Percentiles rank a stretch among this genome's conserved stretches.
Evolutionary conservation across 345 rosid genomes (phyloP).

Genomic region (Raphanus raphanistrum): DNA sequence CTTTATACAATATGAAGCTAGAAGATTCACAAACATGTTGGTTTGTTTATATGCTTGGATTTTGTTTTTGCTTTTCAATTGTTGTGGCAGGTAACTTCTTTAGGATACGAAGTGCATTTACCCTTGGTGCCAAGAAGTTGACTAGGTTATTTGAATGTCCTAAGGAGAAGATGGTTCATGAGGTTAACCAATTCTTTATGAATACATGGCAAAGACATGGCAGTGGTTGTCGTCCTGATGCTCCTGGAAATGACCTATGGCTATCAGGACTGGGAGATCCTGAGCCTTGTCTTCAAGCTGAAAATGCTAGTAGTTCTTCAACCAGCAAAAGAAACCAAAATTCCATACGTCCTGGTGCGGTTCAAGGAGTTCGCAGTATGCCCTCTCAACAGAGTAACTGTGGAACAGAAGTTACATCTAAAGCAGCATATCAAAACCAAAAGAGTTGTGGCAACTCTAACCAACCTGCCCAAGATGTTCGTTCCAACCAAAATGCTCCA

Average conservation of each 20-base stretch:
- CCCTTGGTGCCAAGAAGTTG: constrained; percentile 93
- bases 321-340: constrained; percentile 46
- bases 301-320: constrained; percentile 44
- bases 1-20: constrained; percentile 11
- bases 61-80: constrained; percentile 17
- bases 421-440: constrained; percentile 48
- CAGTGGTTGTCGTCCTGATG: constrained; percentile 87
- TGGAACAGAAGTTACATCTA: constrained; percentile 46
- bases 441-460: constrained; percentile 46
- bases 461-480: constrained; percentile 46
- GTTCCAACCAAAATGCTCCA: constrained; percentile 46
- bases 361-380: constrained; percentile 38
- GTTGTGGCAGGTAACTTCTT: constrained; percentile 85
- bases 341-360: constrained; percentile 41
- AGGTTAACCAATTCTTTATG: constrained; percentile 80
- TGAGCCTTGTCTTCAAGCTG: constrained; percentile 45
- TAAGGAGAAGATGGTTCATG: constrained; percentile 62
- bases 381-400: constrained; percentile 45
- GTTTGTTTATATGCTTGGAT: constrained; percentile 12
- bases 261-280: constrained; percentile 44
- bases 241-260: constrained; percentile 60
- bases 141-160: constrained; percentile 85
- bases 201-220: constrained; percentile 99
- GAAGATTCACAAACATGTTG: constrained; percentile 22
- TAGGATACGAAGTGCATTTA: constrained; percentile 98